phyloP scores from a whole-genome alignment of 2,329 filamentous ascomycete genomes.

The Fusarium transvaalense region DNA sequence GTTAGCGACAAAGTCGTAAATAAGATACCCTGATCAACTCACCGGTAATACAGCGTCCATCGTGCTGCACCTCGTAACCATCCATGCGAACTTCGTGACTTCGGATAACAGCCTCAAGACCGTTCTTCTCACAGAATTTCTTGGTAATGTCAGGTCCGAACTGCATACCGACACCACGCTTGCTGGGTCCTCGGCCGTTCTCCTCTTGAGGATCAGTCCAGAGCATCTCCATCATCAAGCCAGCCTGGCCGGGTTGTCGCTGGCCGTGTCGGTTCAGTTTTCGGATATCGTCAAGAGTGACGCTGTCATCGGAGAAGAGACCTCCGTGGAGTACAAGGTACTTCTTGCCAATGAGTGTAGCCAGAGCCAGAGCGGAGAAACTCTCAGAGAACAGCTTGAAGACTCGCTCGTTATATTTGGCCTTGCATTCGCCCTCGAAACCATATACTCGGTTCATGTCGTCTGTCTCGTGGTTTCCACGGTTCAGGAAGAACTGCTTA shows the following conservation, averaged over 20 bases:
- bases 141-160: constrained; percentile 98
- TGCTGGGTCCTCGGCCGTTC: constrained; percentile 91
- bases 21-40: constrained; percentile 49
- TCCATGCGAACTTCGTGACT: constrained; percentile 99
- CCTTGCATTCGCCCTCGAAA: constrained; percentile 98
- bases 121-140: constrained; percentile 96
- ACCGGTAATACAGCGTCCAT: constrained; percentile 94
- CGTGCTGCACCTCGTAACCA: constrained; percentile 98
- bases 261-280: constrained; percentile 93
- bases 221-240: constrained; percentile 99
- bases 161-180: constrained; percentile 94
- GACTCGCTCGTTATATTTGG: constrained; percentile 93
- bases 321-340: constrained; percentile 95
- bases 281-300: constrained; percentile 91
- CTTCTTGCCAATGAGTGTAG: constrained; percentile 90
- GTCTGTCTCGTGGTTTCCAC: constrained; percentile 98
- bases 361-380: constrained; percentile 92
- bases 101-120: constrained; percentile 92
- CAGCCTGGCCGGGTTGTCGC: constrained; percentile 90
- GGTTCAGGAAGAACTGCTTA: constrained; percentile 90
- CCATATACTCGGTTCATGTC: constrained; percentile 99
- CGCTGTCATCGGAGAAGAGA: constrained; percentile 94
- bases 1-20: constrained; percentile 15
- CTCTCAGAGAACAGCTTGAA: constrained; percentile 99
- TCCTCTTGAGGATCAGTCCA: constrained; percentile 96